phyloP scores from a whole-genome alignment of 306 rosid species.

The Glycine latifolia region DNA sequence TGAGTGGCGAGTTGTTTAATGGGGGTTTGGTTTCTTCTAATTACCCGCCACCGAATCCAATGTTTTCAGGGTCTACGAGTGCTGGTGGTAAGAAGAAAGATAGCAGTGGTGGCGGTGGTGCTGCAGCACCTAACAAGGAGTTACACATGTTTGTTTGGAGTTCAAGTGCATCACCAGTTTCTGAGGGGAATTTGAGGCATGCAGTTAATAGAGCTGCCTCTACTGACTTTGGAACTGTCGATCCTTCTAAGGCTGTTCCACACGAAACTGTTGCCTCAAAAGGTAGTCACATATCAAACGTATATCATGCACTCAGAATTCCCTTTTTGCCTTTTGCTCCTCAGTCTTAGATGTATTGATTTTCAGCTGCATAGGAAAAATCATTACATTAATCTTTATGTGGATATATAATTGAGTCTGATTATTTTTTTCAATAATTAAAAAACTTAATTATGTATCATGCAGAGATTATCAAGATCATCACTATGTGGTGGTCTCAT shows the following conservation, averaged over 20 bases:
- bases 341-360: neutral
- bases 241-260: slow-evolving; percentile 64
- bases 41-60: slow-evolving; percentile 79
- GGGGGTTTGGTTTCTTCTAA: slow-evolving; percentile 52
- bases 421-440: too few relatives aligned
- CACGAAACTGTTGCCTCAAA: slow-evolving; percentile 60
- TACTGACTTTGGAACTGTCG: slow-evolving; percentile 58
- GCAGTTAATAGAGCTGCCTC: slow-evolving; percentile 69
- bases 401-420: too few relatives aligned
- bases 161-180: slow-evolving; percentile 83
- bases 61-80: slow-evolving; percentile 71
- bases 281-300: slow-evolving; percentile 52
- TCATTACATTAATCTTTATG: too few relatives aligned
- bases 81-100: slow-evolving; percentile 68
- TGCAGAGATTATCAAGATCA: too few relatives aligned
- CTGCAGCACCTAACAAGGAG: slow-evolving; percentile 60
- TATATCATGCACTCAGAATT: too few relatives aligned
- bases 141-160: slow-evolving; percentile 97
- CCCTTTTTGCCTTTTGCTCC: neutral
- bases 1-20: slow-evolving; percentile 78
- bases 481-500: neutral
- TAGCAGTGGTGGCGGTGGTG: slow-evolving; percentile 12
- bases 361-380: neutral
- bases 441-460: too few relatives aligned
- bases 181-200: slow-evolving; percentile 78